These are phyloP conservation scores for Beauveria varroae DNA, from an alignment of 2,329 filamentous ascomycete genomes.

Conservation along the genomic window DNA sequence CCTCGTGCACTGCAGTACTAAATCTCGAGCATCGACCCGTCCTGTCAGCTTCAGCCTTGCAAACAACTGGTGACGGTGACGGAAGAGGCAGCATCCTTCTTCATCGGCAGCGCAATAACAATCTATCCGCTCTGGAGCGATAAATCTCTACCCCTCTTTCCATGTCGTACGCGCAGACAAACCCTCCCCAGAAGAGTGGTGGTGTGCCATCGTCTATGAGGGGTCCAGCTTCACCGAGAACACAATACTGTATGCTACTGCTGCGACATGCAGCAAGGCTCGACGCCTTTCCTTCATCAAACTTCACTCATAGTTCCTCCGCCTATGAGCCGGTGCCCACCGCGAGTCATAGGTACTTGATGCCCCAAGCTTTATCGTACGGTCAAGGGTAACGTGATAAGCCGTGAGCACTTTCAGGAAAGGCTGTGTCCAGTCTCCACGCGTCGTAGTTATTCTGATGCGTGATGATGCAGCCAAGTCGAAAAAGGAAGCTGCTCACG, in stretches of 20 bases:
- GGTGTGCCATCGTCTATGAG: constrained; percentile 1
- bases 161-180: not conserved
- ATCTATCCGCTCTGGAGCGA: not conserved
- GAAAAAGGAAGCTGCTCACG: constrained; percentile 4
- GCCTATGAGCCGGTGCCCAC: not conserved
- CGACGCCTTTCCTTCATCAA: not conserved
- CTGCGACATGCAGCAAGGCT: not conserved
- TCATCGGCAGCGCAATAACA: not conserved
- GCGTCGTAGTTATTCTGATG: not conserved
- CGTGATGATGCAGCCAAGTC: not conserved
- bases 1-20: not conserved
- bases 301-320: not conserved
- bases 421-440: not conserved
- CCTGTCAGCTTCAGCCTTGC: constrained; percentile 7
- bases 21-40: not conserved
- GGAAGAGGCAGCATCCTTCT: not conserved
- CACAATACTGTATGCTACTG: not conserved
- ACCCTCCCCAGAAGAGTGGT: not conserved
- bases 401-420: not conserved
- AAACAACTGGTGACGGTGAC: constrained; percentile 2
- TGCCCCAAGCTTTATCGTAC: not conserved
- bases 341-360: not conserved
- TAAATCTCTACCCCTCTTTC: not conserved
- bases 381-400: not conserved
- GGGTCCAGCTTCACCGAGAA: not conserved